Conservation (phyloP, 192 early-diverging fungal genomes). For the Funneliformis geosporum region DNA sequence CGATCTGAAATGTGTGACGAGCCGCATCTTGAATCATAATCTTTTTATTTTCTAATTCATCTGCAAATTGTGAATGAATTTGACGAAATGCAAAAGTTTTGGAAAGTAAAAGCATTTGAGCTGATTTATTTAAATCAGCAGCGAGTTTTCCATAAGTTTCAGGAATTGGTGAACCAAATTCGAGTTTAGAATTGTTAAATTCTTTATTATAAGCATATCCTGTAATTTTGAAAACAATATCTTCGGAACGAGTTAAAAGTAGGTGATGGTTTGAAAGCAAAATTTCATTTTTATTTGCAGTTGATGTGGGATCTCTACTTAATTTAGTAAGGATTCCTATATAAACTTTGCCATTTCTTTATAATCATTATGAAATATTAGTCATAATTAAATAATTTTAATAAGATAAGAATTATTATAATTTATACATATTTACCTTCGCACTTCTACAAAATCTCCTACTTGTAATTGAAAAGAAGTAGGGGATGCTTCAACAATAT, state of each 20-base stretch:
- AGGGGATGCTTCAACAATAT: neutral
- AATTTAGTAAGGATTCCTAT: neutral
- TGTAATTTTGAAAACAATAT: conserved; percentile 50
- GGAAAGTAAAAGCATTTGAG: conserved; percentile 39
- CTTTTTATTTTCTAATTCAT: conserved; percentile 27
- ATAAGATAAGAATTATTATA: neutral
- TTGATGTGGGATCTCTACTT: neutral
- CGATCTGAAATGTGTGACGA: conserved; percentile 38
- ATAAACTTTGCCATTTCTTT: neutral
- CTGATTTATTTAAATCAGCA: conserved; percentile 38
- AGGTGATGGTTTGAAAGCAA: neutral
- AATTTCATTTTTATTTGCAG: neutral
- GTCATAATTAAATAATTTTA: neutral
- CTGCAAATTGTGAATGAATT: conserved; percentile 41
- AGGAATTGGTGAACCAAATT: conserved; percentile 24
- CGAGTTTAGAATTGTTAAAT: conserved; percentile 11
- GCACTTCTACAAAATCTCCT: neutral
- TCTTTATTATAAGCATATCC: conserved; percentile 34
- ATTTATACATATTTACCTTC: neutral
- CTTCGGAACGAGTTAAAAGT: conserved; percentile 36
- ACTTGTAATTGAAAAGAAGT: neutral
- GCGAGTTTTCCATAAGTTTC: conserved; percentile 27
- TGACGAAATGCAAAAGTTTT: conserved; percentile 39
- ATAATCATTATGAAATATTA: neutral
- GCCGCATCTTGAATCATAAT: conserved; percentile 40